phyloP scores from a whole-genome alignment of 768 basidiomycete species.

The Amanita molliuscula region DNA sequence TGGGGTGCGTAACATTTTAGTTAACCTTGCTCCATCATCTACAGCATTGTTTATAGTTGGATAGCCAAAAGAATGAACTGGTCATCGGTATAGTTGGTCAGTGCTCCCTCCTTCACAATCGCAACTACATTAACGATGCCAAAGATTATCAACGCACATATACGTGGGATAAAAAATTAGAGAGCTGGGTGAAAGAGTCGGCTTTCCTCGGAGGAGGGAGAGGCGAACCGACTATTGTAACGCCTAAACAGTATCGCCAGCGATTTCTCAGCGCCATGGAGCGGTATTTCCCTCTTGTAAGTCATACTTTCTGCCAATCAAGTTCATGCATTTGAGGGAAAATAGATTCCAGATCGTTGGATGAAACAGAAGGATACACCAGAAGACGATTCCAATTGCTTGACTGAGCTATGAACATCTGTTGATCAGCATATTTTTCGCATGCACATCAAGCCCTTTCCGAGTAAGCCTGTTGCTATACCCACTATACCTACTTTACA shows the following conservation, averaged over 20 bases:
- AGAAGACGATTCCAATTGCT: slow-evolving; percentile 56
- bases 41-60: slow-evolving; percentile 39
- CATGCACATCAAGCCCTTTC: not conserved
- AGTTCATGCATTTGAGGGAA: not conserved
- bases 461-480: not conserved
- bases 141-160: slow-evolving; percentile 91
- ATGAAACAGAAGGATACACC: slow-evolving; percentile 77
- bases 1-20: slow-evolving; percentile 31
- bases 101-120: slow-evolving; percentile 18
- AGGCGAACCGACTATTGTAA: slow-evolving; percentile 94
- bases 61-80: slow-evolving; percentile 78
- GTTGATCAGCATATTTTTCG: slow-evolving; percentile 19
- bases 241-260: slow-evolving; percentile 89
- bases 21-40: not conserved
- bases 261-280: slow-evolving; percentile 85
- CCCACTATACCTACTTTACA: slow-evolving; percentile 20
- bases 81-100: slow-evolving; percentile 93
- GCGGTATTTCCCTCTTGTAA: slow-evolving; percentile 77
- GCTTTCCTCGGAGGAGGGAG: slow-evolving; percentile 77
- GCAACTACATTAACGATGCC: not conserved
- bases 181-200: slow-evolving; percentile 97
- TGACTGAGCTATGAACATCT: slow-evolving; percentile 58
- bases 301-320: slow-evolving; percentile 12
- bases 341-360: slow-evolving; percentile 81
- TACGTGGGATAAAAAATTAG: slow-evolving; percentile 97